phyloP scores from a whole-genome alignment of 768 basidiomycete genomes.

The Pleurotus pulmonarius region DNA sequence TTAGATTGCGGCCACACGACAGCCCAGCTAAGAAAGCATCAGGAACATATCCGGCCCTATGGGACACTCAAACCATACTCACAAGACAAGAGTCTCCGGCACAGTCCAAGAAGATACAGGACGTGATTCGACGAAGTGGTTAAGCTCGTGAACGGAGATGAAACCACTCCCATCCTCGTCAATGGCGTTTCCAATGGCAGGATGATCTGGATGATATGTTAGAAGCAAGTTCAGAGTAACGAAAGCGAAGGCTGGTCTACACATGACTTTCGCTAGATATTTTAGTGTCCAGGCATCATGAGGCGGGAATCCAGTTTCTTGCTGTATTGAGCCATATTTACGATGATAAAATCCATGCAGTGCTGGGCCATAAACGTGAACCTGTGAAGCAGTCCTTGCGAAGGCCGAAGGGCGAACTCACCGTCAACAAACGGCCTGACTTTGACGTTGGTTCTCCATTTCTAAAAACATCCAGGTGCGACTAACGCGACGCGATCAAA shows the following conservation, averaged over 20 bases:
- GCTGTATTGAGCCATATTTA: conserved; percentile 9
- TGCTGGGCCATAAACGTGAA: conserved; percentile 3
- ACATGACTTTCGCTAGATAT: conserved; percentile 19
- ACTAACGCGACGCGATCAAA: neutral
- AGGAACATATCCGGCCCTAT: too few relatives aligned
- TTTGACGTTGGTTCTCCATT: conserved; percentile 21
- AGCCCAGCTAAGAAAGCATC: neutral
- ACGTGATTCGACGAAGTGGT: conserved; percentile 11
- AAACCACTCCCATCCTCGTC: conserved; percentile 19
- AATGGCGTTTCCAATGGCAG: conserved; percentile 15
- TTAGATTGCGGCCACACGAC: conserved; percentile 4
- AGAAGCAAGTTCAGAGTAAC: neutral
- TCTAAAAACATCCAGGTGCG: conserved; percentile 1
- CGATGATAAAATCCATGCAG: conserved; percentile 15
- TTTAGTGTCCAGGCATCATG: conserved; percentile 20
- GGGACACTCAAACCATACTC: too few relatives aligned
- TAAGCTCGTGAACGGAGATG: conserved; percentile 15
- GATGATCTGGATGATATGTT: conserved; percentile 10
- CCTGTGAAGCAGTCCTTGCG: too few relatives aligned
- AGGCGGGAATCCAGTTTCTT: conserved; percentile 8
- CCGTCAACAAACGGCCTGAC: conserved; percentile 19
- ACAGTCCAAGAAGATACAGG: conserved; percentile 5
- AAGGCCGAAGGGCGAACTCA: too few relatives aligned
- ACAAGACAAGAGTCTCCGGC: conserved; percentile 8
- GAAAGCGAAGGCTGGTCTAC: conserved; percentile 7